Conservation (phyloP, 169 alveolate genomes). For the Plasmodium billcollinsi region DNA sequence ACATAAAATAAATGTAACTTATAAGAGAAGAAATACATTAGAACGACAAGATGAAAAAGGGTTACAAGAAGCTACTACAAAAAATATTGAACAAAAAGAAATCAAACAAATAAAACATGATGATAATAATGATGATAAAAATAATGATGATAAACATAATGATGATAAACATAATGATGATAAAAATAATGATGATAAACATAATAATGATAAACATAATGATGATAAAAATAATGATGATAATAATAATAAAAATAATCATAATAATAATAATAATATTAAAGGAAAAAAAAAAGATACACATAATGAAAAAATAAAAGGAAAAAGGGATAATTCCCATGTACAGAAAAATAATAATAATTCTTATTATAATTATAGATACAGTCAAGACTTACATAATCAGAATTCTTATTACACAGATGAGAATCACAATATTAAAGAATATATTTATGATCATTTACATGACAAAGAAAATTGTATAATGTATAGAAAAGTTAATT, state of each 20-base stretch:
- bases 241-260: background rate
- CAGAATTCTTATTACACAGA: background rate
- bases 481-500: conserved; percentile 58
- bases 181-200: background rate
- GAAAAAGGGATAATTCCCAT: background rate
- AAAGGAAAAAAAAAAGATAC: background rate
- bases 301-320: background rate
- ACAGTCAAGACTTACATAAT: background rate
- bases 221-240: background rate
- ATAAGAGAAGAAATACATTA: background rate
- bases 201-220: too few species aligned
- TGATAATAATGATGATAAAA: background rate
- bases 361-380: background rate
- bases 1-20: conserved; percentile 47
- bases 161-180: background rate
- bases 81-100: background rate
- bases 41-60: background rate
- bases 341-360: background rate
- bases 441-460: conserved; percentile 35
- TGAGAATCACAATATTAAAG: conserved; percentile 31
- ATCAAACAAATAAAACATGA: background rate
- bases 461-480: conserved; percentile 28
- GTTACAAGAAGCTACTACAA: background rate
- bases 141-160: background rate
- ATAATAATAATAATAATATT: background rate